Evolutionary conservation across 768 basidiomycete genomes (phyloP).

Genomic region (Mycena haematopus): DNA sequence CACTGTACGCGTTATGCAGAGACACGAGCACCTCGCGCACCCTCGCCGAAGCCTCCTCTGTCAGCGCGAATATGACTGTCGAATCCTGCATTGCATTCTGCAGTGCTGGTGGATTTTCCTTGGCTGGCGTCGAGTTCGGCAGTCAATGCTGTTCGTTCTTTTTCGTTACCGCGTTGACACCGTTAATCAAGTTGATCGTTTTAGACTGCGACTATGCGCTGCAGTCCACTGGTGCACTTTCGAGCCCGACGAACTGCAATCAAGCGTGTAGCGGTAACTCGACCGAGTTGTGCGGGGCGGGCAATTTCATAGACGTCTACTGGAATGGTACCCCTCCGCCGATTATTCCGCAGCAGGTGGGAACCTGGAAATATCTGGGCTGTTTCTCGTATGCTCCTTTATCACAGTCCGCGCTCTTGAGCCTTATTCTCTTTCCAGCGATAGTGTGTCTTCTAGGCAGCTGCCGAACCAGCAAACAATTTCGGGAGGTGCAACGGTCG

Average conservation of each 20-base stretch:
- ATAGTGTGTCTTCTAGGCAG: conserved; percentile 9
- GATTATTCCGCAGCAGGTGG: conserved; percentile 45
- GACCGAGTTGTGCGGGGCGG: conserved; percentile 51
- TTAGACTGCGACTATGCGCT: conserved; percentile 53
- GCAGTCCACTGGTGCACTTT: conserved; percentile 36
- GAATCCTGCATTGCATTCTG: conserved; percentile 30
- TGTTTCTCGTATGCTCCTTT: conserved; percentile 49
- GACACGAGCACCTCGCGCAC: conserved; percentile 50
- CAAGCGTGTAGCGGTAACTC: conserved; percentile 51
- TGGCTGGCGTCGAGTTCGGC: conserved; percentile 58
- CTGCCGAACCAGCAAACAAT: conserved; percentile 28
- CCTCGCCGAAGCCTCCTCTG: conserved; percentile 44
- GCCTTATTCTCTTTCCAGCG: conserved; percentile 18
- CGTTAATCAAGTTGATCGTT: background rate
- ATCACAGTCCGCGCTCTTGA: background rate
- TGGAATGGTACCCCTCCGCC: conserved; percentile 50
- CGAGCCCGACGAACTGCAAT: conserved; percentile 42
- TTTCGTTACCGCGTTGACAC: background rate
- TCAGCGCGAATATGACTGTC: conserved; percentile 54
- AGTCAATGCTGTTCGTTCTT: conserved; percentile 56
- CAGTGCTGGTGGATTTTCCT: conserved; percentile 40
- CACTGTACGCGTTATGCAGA: conserved; percentile 32
- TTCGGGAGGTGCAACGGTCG: conserved; percentile 41
- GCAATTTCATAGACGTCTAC: conserved; percentile 50
- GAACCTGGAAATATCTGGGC: conserved; percentile 55